Evolutionary conservation across 345 rosid genomes (phyloP), one percentile per base, ranked within the genome.

Genomic region (Eucalyptus microcorys): DNA sequence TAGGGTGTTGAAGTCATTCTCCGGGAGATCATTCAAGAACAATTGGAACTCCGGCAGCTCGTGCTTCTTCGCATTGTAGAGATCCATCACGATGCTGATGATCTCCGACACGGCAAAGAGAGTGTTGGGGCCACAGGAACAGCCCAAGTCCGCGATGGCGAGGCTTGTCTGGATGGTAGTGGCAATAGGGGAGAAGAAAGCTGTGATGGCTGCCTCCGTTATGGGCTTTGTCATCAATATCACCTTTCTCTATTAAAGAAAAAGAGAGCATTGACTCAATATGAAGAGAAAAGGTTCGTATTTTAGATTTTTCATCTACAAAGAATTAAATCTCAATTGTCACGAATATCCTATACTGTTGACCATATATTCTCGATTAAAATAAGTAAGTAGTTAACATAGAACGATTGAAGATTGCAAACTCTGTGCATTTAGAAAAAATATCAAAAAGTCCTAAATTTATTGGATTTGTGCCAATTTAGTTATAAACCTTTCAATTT

Each of bases 41-140:
- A 55, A 1, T 55, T 55, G 61, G 61, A 55, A 55, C 27, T 55
- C 61, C 27, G 61, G 61, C 1, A 55, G 61, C 16, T 83, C 17
- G 12, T 55, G 89, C 15, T 89, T 90, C 47, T 89, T 87, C 83
- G 90, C 88, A 17, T 53, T 76, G 87, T 92, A 85, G 24, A 92
- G 48, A 13, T 49, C 76, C 68, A 47, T 87, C 87, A n/a, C 4
- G 7, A 48, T 34, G 49, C 15, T 42, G 15, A 30, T 32, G 13
- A 88, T 22, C 55, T 76, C 32, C 2, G 86, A 21, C 24, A 49
- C 34, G 9, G 30, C 43, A 2, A 81, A 90, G 90, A 88, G 47
- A 17, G 57, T 57, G 42, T 88, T 88, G 57, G 66, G 86, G 86
- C 99, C 99, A 17, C 98, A 96, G 49, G 99, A 49, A n/a, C 89